phyloP scores from a whole-genome alignment of 768 basidiomycete species.

The Termitomyces sp. region DNA sequence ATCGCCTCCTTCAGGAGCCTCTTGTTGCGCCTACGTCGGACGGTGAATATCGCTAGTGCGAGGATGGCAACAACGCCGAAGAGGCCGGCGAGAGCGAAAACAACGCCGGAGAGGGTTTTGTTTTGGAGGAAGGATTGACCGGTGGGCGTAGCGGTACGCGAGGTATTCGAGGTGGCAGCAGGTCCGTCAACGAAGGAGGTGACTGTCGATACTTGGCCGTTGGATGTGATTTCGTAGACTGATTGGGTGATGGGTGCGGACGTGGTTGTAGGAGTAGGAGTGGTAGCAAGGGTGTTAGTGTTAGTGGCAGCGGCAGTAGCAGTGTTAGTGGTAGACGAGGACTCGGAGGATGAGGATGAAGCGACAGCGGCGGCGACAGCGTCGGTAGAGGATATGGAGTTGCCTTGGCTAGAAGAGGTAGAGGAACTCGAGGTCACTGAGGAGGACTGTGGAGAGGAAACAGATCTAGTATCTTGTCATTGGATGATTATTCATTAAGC shows the following conservation, averaged over 20 bases:
- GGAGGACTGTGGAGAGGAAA: not conserved
- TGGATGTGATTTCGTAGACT: slow-evolving; percentile 19
- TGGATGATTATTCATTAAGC: not conserved
- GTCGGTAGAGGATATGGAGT: not conserved
- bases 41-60: slow-evolving; percentile 38
- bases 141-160: slow-evolving; percentile 13
- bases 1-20: slow-evolving; percentile 42
- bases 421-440: not conserved
- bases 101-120: slow-evolving; percentile 56
- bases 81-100: slow-evolving; percentile 48
- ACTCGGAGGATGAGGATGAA: not conserved
- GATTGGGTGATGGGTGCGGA: slow-evolving; percentile 12
- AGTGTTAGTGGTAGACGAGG: not conserved
- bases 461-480: not conserved
- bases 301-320: slow-evolving; percentile 7
- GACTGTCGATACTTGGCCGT: slow-evolving; percentile 29
- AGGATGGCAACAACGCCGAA: slow-evolving; percentile 42
- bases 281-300: slow-evolving; percentile 7
- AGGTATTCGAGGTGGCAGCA: slow-evolving; percentile 19
- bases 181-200: slow-evolving; percentile 23
- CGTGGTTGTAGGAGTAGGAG: slow-evolving; percentile 10
- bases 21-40: slow-evolving; percentile 46
- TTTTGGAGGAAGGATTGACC: slow-evolving; percentile 55
- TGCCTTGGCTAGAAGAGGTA: not conserved
- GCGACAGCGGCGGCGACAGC: too few species aligned